Evolutionary conservation across 768 basidiomycete genomes (phyloP), one percentile per base, ranked within the genome.

Genomic region (Boletus rex-veris): DNA sequence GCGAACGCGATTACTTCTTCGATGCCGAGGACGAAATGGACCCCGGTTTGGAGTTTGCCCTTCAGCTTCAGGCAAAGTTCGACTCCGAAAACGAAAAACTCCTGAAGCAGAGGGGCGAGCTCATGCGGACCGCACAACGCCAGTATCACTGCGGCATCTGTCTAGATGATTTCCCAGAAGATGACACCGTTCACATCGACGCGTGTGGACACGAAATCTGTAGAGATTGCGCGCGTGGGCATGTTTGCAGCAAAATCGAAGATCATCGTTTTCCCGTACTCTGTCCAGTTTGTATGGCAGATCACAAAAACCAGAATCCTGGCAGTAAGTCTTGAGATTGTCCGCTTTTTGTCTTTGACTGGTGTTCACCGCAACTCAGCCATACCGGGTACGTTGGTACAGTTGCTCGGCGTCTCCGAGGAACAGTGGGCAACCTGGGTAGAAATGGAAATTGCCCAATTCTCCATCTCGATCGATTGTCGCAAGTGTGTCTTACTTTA

Each of bases 71-170:
- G 60, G 67, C 59, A 3, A 56, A 67, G 24, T 78, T 72, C 48
- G 75, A 80, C 43, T 66, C 67, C 11, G 81, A 82, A 65, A 62
- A 79, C 48, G 45, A 55, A 0, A 54, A 55, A 2, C 66, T 81
- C 28, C 48, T 63, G 5, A 57, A 48, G 4, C 74, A 82, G 54
- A 59, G 60, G 21, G 47, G 57, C 4, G 60, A 62, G 2, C 71
- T 79, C 5, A 47, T 61, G 24, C 63, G 43, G 11, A 50, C 53
- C 5, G 62, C 60, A 3, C 79, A 76, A 47, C 67, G 61, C 10
- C 67, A 57, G 24, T 83, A 82, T 57, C 68, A 76, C 37, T 88
- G 85, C 56, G 74, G 74, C 9, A 64, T 86, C 39, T 88, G 85
- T 64, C 64, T 80, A 45, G 85, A 87, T 9, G 63, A 73, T 21